Evolutionary conservation across 495 filamentous ascomycete genomes (phyloP), one percentile per base, ranked within the genome.

Genomic region (Penicillium angulare): DNA sequence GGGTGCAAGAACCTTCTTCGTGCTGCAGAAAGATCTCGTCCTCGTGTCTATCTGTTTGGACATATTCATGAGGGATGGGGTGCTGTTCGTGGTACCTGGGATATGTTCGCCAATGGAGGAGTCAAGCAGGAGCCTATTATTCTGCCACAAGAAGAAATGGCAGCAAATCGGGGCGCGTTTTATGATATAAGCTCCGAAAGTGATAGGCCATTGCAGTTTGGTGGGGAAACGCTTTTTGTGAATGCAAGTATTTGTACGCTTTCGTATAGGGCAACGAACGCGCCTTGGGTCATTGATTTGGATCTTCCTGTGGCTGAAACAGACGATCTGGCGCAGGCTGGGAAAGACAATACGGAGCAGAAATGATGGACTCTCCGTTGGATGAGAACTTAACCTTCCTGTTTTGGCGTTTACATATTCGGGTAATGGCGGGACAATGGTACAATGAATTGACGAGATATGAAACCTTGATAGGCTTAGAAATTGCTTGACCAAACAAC

Each of bases 61-160:
- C 82, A 85, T 68, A 78, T 85, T 9, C 82, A 85, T 64, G 86
- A 91, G 60, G 84, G 74, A 0, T 88, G 84, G 78, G 88, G 88
- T n/a, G 86, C 79, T 3, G 73, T 76, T 47, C 56, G 82, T 23
- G 74, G 85, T 0, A 62, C 64, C 3, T 90, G 87, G 84, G 49
- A 52, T 39, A 58, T 57, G 41, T 35, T 45, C 47, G 60, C 41
- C 47, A 16, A 51, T 31, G 40, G 38, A 17, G 52, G 51, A 0
- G 41, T 57, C 55, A 24, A 55, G 9, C 47, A 65, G 52, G 48
- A 73, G 52, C 13, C 53, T 47, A 56, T 72, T 33, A 23, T 50
- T 31, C 43, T 50, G 32, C 68, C 81, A 66, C 40, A 53, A 52
- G 59, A 74, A 62, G 65, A 64, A 40, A 60, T 74, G 56, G 36